phyloP scores from a whole-genome alignment of 2,329 filamentous ascomycete genomes.

The Talaromyces funiculosus region DNA sequence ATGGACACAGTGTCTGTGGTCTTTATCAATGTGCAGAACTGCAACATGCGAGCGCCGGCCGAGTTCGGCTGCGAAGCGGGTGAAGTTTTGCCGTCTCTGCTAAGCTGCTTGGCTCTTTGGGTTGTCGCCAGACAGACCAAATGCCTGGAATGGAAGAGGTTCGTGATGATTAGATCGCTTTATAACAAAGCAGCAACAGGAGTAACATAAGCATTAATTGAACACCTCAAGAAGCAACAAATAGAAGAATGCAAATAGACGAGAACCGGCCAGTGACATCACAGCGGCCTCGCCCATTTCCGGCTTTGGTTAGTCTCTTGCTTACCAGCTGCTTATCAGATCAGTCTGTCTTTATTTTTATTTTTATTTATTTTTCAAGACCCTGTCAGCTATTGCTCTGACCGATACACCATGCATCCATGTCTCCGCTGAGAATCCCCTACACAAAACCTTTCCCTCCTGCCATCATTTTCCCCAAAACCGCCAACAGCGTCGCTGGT shows the following conservation, averaged over 20 bases:
- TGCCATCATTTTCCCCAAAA: slow-evolving; percentile 67
- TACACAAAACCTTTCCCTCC: slow-evolving; percentile 78
- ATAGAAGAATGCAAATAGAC: no score
- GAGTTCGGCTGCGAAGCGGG: slow-evolving; percentile 6
- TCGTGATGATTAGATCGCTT: not conserved
- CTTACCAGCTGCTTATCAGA: not conserved
- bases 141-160: not conserved
- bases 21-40: not conserved
- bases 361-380: no score
- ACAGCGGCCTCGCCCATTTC: not conserved
- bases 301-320: not conserved
- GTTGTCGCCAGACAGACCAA: not conserved
- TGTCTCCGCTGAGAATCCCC: slow-evolving; percentile 77
- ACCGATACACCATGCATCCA: slow-evolving; percentile 44
- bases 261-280: no score
- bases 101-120: not conserved
- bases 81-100: not conserved
- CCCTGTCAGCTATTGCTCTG: not conserved
- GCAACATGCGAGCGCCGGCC: slow-evolving; percentile 3
- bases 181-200: not conserved
- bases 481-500: slow-evolving; percentile 63
- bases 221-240: not conserved
- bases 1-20: not conserved
- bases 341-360: no score
- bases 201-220: not conserved